Conservation (phyloP, 345 rosid genomes). For the Gossypium herbaceum region DNA sequence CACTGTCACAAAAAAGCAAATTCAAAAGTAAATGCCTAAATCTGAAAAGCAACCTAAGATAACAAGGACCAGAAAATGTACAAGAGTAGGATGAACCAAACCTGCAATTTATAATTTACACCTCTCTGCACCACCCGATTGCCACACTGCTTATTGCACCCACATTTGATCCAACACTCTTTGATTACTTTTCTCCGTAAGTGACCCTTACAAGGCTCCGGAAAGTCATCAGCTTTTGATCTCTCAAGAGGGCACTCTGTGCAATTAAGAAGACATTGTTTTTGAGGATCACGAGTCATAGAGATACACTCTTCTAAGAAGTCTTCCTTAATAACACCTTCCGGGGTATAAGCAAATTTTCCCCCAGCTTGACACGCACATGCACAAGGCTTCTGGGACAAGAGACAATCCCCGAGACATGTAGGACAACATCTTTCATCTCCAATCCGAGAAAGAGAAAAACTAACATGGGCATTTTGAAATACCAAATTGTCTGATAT, state of each 20-base stretch:
- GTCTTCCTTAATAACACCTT: conserved; percentile 50
- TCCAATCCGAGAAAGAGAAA: conserved; percentile 54
- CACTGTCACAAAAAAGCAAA: not conserved
- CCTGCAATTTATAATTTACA: conserved; percentile 73
- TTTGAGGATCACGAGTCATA: conserved; percentile 49
- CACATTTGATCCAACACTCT: conserved; percentile 93
- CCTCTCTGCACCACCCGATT: conserved; percentile 92
- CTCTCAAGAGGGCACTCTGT: conserved; percentile 65
- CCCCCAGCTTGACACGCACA: conserved; percentile 50
- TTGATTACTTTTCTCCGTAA: conserved; percentile 61
- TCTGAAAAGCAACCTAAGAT: not conserved
- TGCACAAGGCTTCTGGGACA: conserved; percentile 44
- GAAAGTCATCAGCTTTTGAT: conserved; percentile 42
- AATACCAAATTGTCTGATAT: conserved; percentile 50
- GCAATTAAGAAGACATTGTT: conserved; percentile 48
- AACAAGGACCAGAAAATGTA: conserved; percentile 7
- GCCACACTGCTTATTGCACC: conserved; percentile 72
- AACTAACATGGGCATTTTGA: conserved; percentile 50
- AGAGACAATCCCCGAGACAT: conserved; percentile 67
- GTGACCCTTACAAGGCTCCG: conserved; percentile 87
- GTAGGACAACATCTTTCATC: conserved; percentile 57
- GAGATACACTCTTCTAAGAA: conserved; percentile 63
- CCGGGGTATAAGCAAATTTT: conserved; percentile 48
- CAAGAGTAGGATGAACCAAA: conserved; percentile 13
- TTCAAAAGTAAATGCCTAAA: not conserved